Conservation (phyloP, 306 rosid species). For the Abrus pulchellus region DNA sequence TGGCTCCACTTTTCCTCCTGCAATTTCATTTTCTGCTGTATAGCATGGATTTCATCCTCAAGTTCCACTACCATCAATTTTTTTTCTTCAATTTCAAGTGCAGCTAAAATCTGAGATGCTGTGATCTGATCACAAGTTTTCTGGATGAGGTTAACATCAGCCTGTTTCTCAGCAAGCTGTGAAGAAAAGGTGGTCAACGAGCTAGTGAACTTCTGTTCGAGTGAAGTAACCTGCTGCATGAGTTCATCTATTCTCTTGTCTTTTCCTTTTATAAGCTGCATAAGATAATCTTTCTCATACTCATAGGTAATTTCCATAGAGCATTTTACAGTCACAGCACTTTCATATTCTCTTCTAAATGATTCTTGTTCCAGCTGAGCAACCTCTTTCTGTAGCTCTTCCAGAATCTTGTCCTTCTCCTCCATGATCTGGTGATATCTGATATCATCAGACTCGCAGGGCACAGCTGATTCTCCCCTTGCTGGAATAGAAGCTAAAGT, state of each 20-base stretch:
- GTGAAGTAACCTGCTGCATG: slow-evolving; percentile 53
- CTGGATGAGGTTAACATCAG: slow-evolving; percentile 57
- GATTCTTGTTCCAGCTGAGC: slow-evolving; percentile 70
- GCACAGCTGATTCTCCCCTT: slow-evolving; percentile 38
- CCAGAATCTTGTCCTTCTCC: slow-evolving; percentile 64
- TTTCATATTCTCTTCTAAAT: slow-evolving; percentile 67
- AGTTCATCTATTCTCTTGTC: slow-evolving; percentile 54
- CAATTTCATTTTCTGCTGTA: slow-evolving; percentile 60
- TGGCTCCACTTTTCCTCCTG: slow-evolving; percentile 56
- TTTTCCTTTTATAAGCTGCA: slow-evolving; percentile 4
- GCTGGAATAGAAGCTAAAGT: slow-evolving; percentile 43
- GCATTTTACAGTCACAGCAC: slow-evolving; percentile 56
- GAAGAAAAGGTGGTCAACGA: slow-evolving; percentile 61
- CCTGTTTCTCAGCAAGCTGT: slow-evolving; percentile 66
- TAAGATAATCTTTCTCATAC: slow-evolving; percentile 52
- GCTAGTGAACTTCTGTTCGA: slow-evolving; percentile 61
- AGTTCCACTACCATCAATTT: slow-evolving; percentile 69
- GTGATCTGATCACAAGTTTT: slow-evolving; percentile 66
- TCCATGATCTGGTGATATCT: slow-evolving; percentile 48
- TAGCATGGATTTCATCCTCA: slow-evolving; percentile 57
- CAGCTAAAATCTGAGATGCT: slow-evolving; percentile 65
- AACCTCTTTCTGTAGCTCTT: slow-evolving; percentile 66
- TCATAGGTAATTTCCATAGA: slow-evolving; percentile 53
- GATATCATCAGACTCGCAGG: slow-evolving; percentile 31
- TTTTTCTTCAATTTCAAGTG: slow-evolving; percentile 69